Percentiles rank a stretch among this genome's conserved stretches.
Conservation (phyloP, 495 filamentous ascomycete species). For the Tuber aestivum region DNA sequence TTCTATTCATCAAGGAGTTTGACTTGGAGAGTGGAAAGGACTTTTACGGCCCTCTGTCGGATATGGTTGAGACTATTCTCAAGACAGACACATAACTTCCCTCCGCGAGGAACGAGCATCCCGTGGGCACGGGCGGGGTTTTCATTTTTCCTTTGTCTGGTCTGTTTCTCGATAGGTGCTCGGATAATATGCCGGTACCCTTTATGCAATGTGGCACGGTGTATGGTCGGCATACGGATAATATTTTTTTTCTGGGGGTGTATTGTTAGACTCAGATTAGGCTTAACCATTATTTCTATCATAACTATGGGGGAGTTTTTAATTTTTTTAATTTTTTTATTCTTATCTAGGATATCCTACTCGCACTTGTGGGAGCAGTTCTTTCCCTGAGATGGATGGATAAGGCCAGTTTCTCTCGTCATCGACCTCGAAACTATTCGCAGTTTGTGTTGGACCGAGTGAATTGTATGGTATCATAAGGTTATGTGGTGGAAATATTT, state of each 20-base stretch:
- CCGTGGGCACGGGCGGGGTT: background rate
- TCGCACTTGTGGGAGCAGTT: background rate
- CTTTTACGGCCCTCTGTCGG: constrained; percentile 94
- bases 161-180: background rate
- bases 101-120: background rate
- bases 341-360: background rate
- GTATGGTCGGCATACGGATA: background rate
- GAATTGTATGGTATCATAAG: background rate
- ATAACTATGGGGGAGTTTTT: background rate
- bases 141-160: constrained; percentile 1
- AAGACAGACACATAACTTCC: constrained; percentile 60
- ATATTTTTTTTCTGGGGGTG: background rate
- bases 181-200: background rate
- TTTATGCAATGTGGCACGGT: background rate
- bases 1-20: constrained; percentile 69
- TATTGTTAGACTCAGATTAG: background rate
- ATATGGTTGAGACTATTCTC: constrained; percentile 95
- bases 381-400: background rate
- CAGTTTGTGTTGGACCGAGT: background rate
- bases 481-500: background rate
- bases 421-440: background rate
- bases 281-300: background rate
- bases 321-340: too few species aligned
- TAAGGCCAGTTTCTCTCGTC: background rate
- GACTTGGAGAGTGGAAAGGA: constrained; percentile 80